These are phyloP conservation scores for Monosporozyma aquatica DNA, from an alignment of 805 yeast species.

Conservation along the genomic window DNA sequence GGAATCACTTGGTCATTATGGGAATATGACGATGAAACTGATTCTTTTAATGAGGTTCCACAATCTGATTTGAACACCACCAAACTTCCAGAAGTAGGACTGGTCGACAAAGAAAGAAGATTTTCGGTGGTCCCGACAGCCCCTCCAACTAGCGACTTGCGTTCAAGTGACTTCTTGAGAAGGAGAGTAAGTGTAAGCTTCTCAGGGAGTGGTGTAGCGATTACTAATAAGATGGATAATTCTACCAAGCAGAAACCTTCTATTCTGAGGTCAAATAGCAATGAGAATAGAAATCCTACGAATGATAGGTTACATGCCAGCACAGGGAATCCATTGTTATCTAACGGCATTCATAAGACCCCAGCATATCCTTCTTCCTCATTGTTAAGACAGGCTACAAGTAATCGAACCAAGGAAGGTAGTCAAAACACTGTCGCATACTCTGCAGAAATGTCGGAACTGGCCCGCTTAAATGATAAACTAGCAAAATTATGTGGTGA, in stretches of 20 bases:
- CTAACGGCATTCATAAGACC: not conserved
- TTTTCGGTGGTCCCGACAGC: conserved; percentile 73
- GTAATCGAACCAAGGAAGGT: not conserved
- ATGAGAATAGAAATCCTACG: not conserved
- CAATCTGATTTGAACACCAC: conserved; percentile 35
- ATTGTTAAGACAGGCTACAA: not conserved
- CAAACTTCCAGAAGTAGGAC: conserved; percentile 60
- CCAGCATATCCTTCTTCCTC: not conserved
- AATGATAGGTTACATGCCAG: not conserved
- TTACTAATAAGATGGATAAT: not conserved
- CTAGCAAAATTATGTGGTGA: conserved; percentile 13
- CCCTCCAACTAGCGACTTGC: conserved; percentile 33
- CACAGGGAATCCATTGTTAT: not conserved
- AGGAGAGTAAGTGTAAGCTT: conserved; percentile 11
- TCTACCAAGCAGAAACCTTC: conserved; percentile 1
- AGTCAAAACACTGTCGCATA: not conserved
- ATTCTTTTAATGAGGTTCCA: conserved; percentile 66
- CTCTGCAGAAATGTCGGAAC: conserved; percentile 11
- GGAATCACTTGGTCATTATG: conserved; percentile 91
- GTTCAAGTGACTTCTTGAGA: conserved; percentile 10
- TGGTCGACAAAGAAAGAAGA: conserved; percentile 58
- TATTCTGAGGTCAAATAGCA: not conserved
- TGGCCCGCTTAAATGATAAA: conserved; percentile 29
- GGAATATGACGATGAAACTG: conserved; percentile 70
- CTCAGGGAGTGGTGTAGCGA: conserved; percentile 4